Evolutionary conservation across 2,329 filamentous ascomycete species (phyloP).

Genomic region (Aulographum hederae): DNA sequence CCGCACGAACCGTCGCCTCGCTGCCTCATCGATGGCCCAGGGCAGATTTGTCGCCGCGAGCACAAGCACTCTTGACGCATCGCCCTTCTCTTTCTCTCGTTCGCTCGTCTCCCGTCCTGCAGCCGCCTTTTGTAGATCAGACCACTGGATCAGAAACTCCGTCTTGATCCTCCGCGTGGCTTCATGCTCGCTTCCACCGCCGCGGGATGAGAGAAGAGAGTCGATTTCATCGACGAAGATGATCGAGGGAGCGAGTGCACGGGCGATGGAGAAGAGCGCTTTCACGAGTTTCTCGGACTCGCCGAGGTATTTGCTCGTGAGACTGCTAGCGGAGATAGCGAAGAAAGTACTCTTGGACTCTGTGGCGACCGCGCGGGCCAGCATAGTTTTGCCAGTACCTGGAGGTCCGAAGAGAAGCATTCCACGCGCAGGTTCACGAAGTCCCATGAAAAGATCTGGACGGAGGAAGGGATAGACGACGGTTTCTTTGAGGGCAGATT

Average conservation of each 20-base stretch:
- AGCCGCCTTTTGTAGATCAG: conserved; percentile 77
- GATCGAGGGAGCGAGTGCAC: conserved; percentile 76
- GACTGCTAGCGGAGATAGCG: conserved; percentile 81
- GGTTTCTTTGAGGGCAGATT: conserved; percentile 80
- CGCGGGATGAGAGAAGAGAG: conserved; percentile 69
- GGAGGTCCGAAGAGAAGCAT: conserved; percentile 95
- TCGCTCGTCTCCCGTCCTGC: conserved; percentile 58
- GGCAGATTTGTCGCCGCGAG: conserved; percentile 90
- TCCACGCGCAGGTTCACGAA: conserved; percentile 81
- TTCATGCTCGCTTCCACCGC: conserved; percentile 68
- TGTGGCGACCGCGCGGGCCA: conserved; percentile 83
- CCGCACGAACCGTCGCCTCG: conserved; percentile 73
- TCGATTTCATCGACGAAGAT: conserved; percentile 99
- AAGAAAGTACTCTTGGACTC: conserved; percentile 94
- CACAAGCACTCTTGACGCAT: conserved; percentile 77
- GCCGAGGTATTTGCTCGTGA: conserved; percentile 91
- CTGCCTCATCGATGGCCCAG: conserved; percentile 96
- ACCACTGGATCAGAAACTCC: conserved; percentile 96
- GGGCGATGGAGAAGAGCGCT: conserved; percentile 79
- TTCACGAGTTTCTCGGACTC: conserved; percentile 94
- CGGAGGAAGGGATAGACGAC: conserved; percentile 94
- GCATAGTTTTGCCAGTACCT: conserved; percentile 97
- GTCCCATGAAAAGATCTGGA: conserved; percentile 86
- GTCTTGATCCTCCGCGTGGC: conserved; percentile 90
- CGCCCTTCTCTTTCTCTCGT: conserved; percentile 52